phyloP scores from a whole-genome alignment of 2,329 filamentous ascomycete genomes.

The Alternaria metachromatica region DNA sequence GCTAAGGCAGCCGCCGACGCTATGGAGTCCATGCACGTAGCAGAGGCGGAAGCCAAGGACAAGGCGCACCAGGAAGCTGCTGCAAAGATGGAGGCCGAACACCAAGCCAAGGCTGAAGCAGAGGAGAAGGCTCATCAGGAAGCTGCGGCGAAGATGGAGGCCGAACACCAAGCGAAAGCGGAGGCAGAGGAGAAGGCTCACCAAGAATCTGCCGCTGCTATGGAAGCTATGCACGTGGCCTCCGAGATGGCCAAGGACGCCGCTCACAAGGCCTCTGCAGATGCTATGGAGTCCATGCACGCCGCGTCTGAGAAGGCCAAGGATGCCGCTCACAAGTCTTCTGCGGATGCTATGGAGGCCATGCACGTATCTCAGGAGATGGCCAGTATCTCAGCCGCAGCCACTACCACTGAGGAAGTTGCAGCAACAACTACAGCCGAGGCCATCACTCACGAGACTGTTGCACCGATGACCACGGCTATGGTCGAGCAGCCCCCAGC shows the following conservation, averaged over 20 bases:
- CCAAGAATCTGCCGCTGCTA: slow-evolving; percentile 17
- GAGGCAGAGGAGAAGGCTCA: slow-evolving; percentile 12
- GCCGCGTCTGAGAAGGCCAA: slow-evolving; percentile 14
- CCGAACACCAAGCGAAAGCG: slow-evolving; percentile 11
- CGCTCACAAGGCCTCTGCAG: slow-evolving; percentile 15
- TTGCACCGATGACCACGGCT: slow-evolving; percentile 1
- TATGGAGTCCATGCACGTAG: slow-evolving; percentile 21
- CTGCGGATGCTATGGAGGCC: slow-evolving; percentile 17
- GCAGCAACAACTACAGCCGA: slow-evolving; percentile 4
- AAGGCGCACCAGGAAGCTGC: slow-evolving; percentile 26
- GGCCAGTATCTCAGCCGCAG: slow-evolving; percentile 13
- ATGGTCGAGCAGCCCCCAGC: not conserved
- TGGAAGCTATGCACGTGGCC: slow-evolving; percentile 17
- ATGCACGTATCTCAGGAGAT: slow-evolving; percentile 18
- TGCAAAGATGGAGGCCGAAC: slow-evolving; percentile 20
- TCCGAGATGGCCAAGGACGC: slow-evolving; percentile 15
- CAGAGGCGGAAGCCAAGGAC: slow-evolving; percentile 25
- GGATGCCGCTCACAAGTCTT: slow-evolving; percentile 12
- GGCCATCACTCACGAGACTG: slow-evolving; percentile 11
- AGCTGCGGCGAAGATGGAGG: slow-evolving; percentile 16
- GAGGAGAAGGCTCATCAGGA: slow-evolving; percentile 22
- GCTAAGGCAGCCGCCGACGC: slow-evolving; percentile 14
- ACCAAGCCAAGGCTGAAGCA: slow-evolving; percentile 25
- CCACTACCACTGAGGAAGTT: slow-evolving; percentile 1
- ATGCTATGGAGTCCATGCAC: slow-evolving; percentile 23